Percentiles rank a stretch among this genome's conserved stretches.
phyloP scores from a whole-genome alignment of 805 yeast species.

The Limtongia smithiae region DNA sequence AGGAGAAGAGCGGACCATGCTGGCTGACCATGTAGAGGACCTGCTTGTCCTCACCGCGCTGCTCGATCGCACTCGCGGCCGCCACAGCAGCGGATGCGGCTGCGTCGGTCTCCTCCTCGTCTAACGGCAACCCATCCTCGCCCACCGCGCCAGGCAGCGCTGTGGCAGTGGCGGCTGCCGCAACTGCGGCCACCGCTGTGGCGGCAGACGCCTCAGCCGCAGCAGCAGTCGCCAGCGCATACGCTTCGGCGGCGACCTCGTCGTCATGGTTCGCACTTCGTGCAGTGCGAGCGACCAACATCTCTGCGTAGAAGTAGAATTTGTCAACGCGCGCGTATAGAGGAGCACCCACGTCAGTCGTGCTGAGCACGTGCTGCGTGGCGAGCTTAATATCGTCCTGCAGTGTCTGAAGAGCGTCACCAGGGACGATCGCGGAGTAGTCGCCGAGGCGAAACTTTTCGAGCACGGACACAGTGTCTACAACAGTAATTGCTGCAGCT shows the following conservation, averaged over 20 bases:
- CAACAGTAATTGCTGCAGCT: neutral
- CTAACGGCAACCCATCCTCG: too few species aligned
- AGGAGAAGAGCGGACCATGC: constrained; percentile 76
- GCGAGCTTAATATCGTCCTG: constrained; percentile 16
- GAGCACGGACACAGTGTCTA: constrained; percentile 7
- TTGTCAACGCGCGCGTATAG: constrained; percentile 16
- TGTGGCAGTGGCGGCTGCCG: neutral
- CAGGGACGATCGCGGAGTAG: constrained; percentile 6
- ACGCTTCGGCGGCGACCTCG: neutral
- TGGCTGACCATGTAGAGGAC: constrained; percentile 57
- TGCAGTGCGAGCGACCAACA: constrained; percentile 10
- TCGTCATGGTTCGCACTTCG: constrained; percentile 1
- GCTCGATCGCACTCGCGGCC: constrained; percentile 16
- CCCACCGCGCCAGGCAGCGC: neutral
- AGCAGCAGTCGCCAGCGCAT: neutral
- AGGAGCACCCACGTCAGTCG: constrained; percentile 5
- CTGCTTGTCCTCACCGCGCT: constrained; percentile 42
- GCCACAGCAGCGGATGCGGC: too few species aligned
- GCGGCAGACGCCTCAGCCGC: neutral
- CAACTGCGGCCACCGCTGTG: neutral
- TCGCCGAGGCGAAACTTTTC: constrained; percentile 19
- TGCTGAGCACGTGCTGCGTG: constrained; percentile 13
- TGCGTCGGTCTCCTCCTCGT: too few species aligned
- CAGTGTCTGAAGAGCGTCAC: constrained; percentile 1
- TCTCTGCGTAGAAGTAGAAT: constrained; percentile 14